Conservation (phyloP, 2,329 filamentous ascomycete genomes). For the Fusarium beomiforme region DNA sequence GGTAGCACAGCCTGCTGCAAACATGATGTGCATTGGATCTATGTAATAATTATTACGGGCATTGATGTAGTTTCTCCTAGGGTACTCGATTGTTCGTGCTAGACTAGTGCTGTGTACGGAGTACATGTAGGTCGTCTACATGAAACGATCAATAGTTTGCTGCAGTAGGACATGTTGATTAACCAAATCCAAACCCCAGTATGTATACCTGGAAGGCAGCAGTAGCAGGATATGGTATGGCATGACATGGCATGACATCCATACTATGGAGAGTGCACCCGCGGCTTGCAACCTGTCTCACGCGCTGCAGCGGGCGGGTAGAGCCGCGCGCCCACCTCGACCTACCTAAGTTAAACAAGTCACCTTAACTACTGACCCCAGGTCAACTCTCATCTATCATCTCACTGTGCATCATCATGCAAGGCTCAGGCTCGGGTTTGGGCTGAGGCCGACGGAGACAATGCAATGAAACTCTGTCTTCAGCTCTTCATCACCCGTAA, state of each 20-base stretch:
- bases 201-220: not conserved
- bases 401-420: not conserved
- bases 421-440: constrained; percentile 13
- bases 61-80: not conserved
- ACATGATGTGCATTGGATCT: constrained; percentile 37
- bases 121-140: not conserved
- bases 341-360: not conserved
- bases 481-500: not conserved
- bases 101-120: not conserved
- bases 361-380: not conserved
- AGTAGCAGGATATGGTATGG: not conserved
- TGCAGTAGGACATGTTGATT: not conserved
- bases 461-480: not conserved
- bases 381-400: constrained; percentile 7
- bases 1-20: constrained; percentile 29
- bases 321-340: constrained; percentile 26
- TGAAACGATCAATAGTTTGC: constrained; percentile 18
- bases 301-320: constrained; percentile 27
- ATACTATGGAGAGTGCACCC: constrained; percentile 9
- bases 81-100: not conserved
- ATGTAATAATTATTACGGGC: not conserved
- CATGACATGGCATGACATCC: constrained; percentile 2
- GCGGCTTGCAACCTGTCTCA: constrained; percentile 27
- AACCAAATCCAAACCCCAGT: not conserved
- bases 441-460: not conserved